Evolutionary conservation across 768 basidiomycete species (phyloP), one percentile per base, ranked within the genome.

Genomic region (Tylopilus intermedius): DNA sequence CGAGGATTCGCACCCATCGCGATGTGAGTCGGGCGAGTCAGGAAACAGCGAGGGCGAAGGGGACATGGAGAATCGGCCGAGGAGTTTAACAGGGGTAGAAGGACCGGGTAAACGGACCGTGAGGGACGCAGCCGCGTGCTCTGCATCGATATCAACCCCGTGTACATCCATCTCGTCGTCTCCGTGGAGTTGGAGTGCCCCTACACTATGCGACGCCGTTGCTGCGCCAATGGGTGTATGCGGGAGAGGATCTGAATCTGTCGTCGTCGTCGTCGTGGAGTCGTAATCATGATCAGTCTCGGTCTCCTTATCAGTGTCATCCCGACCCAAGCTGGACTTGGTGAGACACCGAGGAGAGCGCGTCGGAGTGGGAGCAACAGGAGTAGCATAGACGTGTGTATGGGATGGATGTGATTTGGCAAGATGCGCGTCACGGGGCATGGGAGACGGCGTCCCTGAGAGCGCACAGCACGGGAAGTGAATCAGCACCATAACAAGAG

Each of bases 221-320:
- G 32, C 8, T 41, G 44, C 38, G 22, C 64, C 59, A 42, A 64
- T 32, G 14, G 64, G 64, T n/a, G 64, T 65, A 14, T 64, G 59
- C 7, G 64, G 64, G 14, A 52, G 55, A 53, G 65, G 64, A 53
- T 62, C 59, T 5, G 64, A 65, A 47, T 65, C 62, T 8, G 64
- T 65, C 2, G 57, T 67, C 1, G 64, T 67, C 1, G 64, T 66
- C 18, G 64, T 64, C 8, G 62, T 53, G 5, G 64, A 65, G 33
- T 65, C 64, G 9, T 66, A 66, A 21, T 54, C 64, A 35, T 64
- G 59, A 37, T 64, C 64, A 1, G 50, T 63, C 54, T 64, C 58
- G 0, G 53, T 51, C 29, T 66, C 63, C 45, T 52, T 61, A 3
- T 66, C 64, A 22, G 30, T 26, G 18, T 63, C 58, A n/a, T 52